Evolutionary conservation across 331 rosid species (phyloP).

Genomic region (Quercus lobata): DNA sequence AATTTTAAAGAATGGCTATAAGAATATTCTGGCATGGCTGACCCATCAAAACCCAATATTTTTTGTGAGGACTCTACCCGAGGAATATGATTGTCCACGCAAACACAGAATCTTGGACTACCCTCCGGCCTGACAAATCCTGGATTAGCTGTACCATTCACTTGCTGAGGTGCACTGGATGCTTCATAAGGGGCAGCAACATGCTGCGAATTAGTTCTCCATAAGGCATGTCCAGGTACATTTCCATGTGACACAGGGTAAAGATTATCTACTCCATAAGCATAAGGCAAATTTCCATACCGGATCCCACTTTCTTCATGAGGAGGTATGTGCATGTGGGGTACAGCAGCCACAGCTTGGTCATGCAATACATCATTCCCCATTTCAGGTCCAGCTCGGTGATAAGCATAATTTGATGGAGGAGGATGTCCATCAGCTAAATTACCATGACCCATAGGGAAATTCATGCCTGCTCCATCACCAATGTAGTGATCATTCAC

Average conservation of each 20-base stretch:
- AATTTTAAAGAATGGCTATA: slow-evolving; percentile 43
- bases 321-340: slow-evolving; percentile 47
- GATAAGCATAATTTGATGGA: slow-evolving; percentile 56
- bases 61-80: slow-evolving; percentile 72
- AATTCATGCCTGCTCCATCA: slow-evolving; percentile 54
- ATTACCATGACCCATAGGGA: slow-evolving; percentile 55
- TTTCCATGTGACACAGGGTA: slow-evolving; percentile 54
- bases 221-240: slow-evolving; percentile 45
- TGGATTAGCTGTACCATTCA: slow-evolving; percentile 58
- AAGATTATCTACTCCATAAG: slow-evolving; percentile 64
- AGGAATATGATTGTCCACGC: slow-evolving; percentile 55
- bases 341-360: slow-evolving; percentile 45
- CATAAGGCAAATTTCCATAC: slow-evolving; percentile 55
- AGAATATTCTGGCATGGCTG: slow-evolving; percentile 47
- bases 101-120: slow-evolving; percentile 56
- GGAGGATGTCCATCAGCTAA: slow-evolving; percentile 46
- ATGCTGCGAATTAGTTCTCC: slow-evolving; percentile 68
- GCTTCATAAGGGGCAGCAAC: slow-evolving; percentile 59
- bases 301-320: slow-evolving; percentile 60
- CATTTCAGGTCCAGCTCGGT: slow-evolving; percentile 53
- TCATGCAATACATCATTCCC: slow-evolving; percentile 68
- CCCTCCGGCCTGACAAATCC: slow-evolving; percentile 61
- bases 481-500: slow-evolving; percentile 51
- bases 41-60: slow-evolving; percentile 53
- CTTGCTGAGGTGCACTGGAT: slow-evolving; percentile 40